Conservation (phyloP, 1,139 yeast species). For the Entelexis sorbosivorans region DNA sequence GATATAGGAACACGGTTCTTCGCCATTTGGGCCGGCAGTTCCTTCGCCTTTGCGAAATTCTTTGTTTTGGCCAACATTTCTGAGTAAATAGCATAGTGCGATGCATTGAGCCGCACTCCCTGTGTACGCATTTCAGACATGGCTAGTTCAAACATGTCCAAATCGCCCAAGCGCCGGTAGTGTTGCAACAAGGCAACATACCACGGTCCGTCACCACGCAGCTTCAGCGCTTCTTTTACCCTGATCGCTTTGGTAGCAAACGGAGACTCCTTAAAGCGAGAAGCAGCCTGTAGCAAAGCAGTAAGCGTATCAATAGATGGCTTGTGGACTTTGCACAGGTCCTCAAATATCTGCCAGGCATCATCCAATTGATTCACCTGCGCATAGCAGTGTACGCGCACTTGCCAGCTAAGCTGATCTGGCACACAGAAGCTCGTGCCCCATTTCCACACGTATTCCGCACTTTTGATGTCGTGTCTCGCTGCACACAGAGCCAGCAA, state of each 20-base stretch:
- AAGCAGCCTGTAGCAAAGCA: conserved; percentile 23
- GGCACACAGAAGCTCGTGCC: conserved; percentile 24
- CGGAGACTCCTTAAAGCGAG: conserved; percentile 15
- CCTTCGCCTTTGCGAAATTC: conserved; percentile 9
- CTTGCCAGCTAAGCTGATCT: conserved; percentile 25
- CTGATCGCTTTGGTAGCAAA: conserved; percentile 9
- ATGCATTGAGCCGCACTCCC: conserved; percentile 21
- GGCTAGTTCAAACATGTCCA: conserved; percentile 21
- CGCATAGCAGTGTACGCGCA: conserved; percentile 25
- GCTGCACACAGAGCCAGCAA: conserved; percentile 29
- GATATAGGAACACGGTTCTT: conserved; percentile 14
- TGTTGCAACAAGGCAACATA: conserved; percentile 24
- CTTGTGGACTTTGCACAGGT: conserved; percentile 17
- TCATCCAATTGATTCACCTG: conserved; percentile 21
- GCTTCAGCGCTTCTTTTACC: conserved; percentile 9
- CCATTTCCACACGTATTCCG: conserved; percentile 28
- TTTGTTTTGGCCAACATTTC: conserved; percentile 12
- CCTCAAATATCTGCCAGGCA: conserved; percentile 23
- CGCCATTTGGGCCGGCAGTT: conserved; percentile 2
- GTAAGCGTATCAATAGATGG: conserved; percentile 25
- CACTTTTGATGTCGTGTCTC: conserved; percentile 27
- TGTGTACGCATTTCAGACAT: conserved; percentile 21
- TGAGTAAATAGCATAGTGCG: conserved; percentile 25
- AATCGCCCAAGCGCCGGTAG: conserved; percentile 18
- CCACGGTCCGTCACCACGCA: conserved; percentile 26